phyloP scores from a whole-genome alignment of 2,329 filamentous ascomycete species.

The Trichoderma guizhouense region DNA sequence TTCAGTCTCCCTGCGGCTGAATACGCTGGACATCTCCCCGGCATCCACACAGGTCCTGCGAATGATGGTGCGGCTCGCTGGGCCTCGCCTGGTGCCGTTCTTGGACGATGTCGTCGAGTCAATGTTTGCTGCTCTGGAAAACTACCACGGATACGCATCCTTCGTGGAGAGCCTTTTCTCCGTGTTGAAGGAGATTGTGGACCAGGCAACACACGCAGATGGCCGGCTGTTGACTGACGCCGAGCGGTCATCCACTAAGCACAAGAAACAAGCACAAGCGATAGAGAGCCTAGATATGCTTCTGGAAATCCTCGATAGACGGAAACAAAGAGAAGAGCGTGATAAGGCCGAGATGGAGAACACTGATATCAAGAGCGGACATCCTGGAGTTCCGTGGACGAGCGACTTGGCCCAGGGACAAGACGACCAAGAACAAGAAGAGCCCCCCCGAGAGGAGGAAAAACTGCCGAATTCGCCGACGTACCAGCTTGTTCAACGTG shows the following conservation, averaged over 20 bases:
- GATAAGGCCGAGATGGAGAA: conserved; percentile 38
- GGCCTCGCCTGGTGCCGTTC: conserved; percentile 76
- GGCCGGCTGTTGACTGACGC: conserved; percentile 45
- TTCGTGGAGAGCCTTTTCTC: conserved; percentile 84
- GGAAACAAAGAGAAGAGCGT: conserved; percentile 31
- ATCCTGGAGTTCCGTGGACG: conserved; percentile 39
- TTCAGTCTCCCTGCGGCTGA: conserved; percentile 81
- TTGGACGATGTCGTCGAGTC: conserved; percentile 87
- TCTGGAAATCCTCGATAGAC: conserved; percentile 60
- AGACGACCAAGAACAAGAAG: conserved; percentile 34
- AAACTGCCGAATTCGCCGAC: conserved; percentile 70
- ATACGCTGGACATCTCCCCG: conserved; percentile 87
- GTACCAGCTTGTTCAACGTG: conserved; percentile 76
- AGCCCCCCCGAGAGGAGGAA: conserved; percentile 40
- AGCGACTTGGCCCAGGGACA: conserved; percentile 31
- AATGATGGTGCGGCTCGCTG: conserved; percentile 92
- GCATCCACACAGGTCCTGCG: conserved; percentile 84
- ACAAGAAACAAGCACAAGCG: conserved; percentile 38
- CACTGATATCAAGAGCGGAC: conserved; percentile 27
- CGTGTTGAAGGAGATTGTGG: conserved; percentile 77
- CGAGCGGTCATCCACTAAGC: conserved; percentile 35
- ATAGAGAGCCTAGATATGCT: conserved; percentile 44
- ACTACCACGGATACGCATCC: conserved; percentile 86
- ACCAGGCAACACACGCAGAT: conserved; percentile 68
- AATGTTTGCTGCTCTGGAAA: conserved; percentile 89